phyloP scores from a whole-genome alignment of 257 asterid genomes.

The Nicotiana sylvestris region DNA sequence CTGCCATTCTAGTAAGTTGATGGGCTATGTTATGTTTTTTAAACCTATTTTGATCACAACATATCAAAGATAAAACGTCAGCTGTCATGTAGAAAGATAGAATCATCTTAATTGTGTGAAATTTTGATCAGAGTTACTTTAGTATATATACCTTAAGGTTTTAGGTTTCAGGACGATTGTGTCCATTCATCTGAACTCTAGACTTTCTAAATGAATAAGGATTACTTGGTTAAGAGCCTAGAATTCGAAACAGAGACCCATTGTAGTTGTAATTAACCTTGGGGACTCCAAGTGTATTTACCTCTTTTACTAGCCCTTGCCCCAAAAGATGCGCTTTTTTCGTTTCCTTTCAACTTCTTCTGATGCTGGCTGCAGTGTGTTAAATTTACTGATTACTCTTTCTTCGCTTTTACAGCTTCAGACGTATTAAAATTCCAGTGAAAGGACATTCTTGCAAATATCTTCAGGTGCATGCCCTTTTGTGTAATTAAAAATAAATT shows the following conservation, averaged over 20 bases:
- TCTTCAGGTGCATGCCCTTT: constrained; percentile 59
- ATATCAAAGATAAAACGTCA: background rate
- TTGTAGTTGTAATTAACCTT: background rate
- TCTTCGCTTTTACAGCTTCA: constrained; percentile 51
- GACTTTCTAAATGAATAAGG: background rate
- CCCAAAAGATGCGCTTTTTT: background rate
- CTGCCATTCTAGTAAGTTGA: background rate
- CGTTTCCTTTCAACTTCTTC: background rate
- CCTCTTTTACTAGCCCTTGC: background rate
- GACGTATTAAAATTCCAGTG: constrained; percentile 70
- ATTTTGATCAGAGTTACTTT: background rate
- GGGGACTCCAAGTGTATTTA: background rate
- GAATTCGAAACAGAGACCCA: background rate
- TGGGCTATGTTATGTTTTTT: background rate
- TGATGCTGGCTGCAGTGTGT: background rate
- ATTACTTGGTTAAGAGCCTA: no score
- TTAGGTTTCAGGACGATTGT: background rate
- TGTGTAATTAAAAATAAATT: background rate
- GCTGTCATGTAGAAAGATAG: background rate
- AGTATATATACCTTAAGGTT: background rate
- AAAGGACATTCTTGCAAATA: constrained; percentile 91
- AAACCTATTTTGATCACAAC: background rate
- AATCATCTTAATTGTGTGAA: background rate
- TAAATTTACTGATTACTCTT: constrained; percentile 15
- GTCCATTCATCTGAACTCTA: background rate